phyloP scores from a whole-genome alignment of 495 filamentous ascomycete genomes.

The Cercophora scortea region DNA sequence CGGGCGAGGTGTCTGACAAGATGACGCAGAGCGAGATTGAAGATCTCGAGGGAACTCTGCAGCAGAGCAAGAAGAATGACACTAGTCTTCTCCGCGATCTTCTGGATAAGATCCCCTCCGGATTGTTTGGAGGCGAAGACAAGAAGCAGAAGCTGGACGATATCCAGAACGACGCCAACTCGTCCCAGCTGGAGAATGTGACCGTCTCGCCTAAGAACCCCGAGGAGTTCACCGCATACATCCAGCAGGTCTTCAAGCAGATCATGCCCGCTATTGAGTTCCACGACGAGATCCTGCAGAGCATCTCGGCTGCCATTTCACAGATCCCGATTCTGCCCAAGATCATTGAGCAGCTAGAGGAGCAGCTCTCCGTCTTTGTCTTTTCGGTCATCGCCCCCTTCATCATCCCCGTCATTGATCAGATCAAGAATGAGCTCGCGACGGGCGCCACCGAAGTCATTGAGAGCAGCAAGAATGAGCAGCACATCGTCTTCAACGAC shows the following conservation, averaged over 20 bases:
- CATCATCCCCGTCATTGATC: slow-evolving; percentile 73
- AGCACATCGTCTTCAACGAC: slow-evolving; percentile 79
- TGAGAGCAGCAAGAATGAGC: slow-evolving; percentile 65
- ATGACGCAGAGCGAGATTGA: slow-evolving; percentile 79
- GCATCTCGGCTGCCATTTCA: slow-evolving; percentile 67
- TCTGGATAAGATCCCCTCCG: slow-evolving; percentile 67
- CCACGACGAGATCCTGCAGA: slow-evolving; percentile 78
- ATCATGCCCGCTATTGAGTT: slow-evolving; percentile 82
- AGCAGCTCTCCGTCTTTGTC: slow-evolving; percentile 75
- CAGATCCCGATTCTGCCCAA: slow-evolving; percentile 73
- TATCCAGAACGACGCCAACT: slow-evolving; percentile 58
- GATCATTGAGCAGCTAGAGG: slow-evolving; percentile 70
- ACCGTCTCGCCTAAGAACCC: slow-evolving; percentile 63
- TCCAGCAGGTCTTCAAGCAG: slow-evolving; percentile 59
- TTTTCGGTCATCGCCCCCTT: slow-evolving; percentile 81
- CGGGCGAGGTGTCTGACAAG: slow-evolving; percentile 84
- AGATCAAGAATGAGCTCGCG: slow-evolving; percentile 75
- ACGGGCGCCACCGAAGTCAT: slow-evolving; percentile 85
- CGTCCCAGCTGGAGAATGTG: slow-evolving; percentile 57
- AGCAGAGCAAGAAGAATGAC: slow-evolving; percentile 45
- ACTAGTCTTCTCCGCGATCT: slow-evolving; percentile 67
- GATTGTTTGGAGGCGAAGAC: slow-evolving; percentile 62
- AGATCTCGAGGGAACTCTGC: slow-evolving; percentile 68
- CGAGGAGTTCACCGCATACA: slow-evolving; percentile 63
- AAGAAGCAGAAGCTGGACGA: slow-evolving; percentile 60